Evolutionary conservation across 306 rosid species (phyloP).

Genomic region (Prunus dulcis): DNA sequence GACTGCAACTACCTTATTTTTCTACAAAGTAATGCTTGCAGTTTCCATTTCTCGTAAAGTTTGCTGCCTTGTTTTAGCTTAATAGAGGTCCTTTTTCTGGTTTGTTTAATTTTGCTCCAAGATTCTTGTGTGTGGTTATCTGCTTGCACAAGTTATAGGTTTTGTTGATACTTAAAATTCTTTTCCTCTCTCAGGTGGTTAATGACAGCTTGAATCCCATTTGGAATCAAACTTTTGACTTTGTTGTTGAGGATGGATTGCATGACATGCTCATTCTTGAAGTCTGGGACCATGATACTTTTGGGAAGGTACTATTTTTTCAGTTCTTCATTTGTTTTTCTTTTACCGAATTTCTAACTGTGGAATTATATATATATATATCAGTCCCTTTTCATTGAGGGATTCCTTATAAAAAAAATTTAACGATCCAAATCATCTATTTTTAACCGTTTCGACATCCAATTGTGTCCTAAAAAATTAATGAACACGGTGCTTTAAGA

Average conservation of each 20-base stretch:
- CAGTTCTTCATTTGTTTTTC: not conserved
- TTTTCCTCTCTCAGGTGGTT: slow-evolving; percentile 63
- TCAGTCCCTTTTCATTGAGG: no score
- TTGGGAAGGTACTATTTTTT: slow-evolving; percentile 69
- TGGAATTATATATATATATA: no score
- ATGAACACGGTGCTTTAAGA: no score
- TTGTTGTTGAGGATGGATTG: slow-evolving; percentile 92
- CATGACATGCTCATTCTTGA: slow-evolving; percentile 92
- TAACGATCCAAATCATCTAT: no score
- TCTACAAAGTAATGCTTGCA: not conserved
- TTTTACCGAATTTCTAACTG: not conserved
- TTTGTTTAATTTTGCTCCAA: slow-evolving; percentile 8
- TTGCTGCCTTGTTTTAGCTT: not conserved
- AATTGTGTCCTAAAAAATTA: no score
- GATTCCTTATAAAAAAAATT: no score
- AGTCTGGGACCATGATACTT: slow-evolving; percentile 94
- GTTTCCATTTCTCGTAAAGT: not conserved
- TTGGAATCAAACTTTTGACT: slow-evolving; percentile 98
- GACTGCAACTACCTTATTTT: not conserved
- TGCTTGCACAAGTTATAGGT: slow-evolving; percentile 13
- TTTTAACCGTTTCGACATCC: no score
- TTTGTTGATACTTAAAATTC: slow-evolving; percentile 6
- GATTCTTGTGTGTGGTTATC: not conserved
- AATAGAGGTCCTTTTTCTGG: not conserved
- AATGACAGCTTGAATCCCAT: slow-evolving; percentile 87